phyloP scores from a whole-genome alignment of 805 yeast species.

The Komagataella phaffii region DNA sequence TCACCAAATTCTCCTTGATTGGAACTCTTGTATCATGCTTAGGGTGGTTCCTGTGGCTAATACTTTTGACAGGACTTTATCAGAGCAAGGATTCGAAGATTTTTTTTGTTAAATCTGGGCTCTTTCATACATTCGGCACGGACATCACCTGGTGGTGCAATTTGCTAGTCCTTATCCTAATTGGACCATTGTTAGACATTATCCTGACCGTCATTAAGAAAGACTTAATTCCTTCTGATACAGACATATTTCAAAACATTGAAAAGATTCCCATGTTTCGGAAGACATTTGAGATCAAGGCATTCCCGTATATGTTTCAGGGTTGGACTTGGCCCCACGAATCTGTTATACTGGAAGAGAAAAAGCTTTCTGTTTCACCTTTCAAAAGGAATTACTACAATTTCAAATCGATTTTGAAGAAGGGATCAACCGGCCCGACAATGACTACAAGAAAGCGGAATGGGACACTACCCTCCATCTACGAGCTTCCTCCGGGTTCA shows the following conservation, averaged over 20 bases:
- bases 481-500: conserved; percentile 38
- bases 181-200: conserved; percentile 59
- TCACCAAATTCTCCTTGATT: conserved; percentile 54
- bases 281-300: conserved; percentile 55
- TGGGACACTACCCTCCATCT: conserved; percentile 28
- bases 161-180: conserved; percentile 36
- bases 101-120: conserved; percentile 59
- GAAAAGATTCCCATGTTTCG: conserved; percentile 62
- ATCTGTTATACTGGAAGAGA: conserved; percentile 14
- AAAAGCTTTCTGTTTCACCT: conserved; percentile 9
- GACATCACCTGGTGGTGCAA: conserved; percentile 87
- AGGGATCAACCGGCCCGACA: conserved; percentile 19
- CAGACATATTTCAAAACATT: conserved; percentile 63
- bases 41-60: conserved; percentile 83
- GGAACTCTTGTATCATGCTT: conserved; percentile 59
- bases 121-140: conserved; percentile 58
- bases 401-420: conserved; percentile 16
- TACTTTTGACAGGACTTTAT: conserved; percentile 61
- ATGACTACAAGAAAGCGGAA: conserved; percentile 30
- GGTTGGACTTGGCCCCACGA: conserved; percentile 56
- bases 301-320: conserved; percentile 61
- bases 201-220: conserved; percentile 42
- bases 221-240: conserved; percentile 53
- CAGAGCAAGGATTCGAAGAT: conserved; percentile 36
- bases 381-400: conserved; percentile 9